Percentiles rank a stretch among this genome's conserved stretches.
phyloP scores from a whole-genome alignment of 176 grass and related monocot species.

The Phyllostachys edulis region DNA sequence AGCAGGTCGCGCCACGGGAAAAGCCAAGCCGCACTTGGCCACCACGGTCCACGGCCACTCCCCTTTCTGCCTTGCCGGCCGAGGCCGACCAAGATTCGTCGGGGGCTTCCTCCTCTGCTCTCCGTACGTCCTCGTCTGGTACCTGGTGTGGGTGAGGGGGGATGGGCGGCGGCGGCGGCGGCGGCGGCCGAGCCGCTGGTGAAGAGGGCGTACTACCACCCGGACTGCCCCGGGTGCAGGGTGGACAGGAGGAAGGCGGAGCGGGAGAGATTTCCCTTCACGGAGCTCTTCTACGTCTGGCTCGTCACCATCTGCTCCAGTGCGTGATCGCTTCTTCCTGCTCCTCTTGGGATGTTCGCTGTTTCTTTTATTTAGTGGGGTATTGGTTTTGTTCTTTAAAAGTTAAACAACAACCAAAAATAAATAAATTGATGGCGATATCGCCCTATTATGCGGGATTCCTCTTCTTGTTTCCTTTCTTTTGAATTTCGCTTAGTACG shows the following conservation, averaged over 20 bases:
- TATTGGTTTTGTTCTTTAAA: not conserved
- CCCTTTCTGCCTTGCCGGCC: too few species aligned
- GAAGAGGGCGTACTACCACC: constrained; percentile 28
- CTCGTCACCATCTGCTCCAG: constrained; percentile 51
- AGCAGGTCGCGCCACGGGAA: too few species aligned
- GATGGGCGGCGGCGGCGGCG: constrained; percentile 10
- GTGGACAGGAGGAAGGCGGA: constrained; percentile 41
- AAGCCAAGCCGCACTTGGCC: too few species aligned
- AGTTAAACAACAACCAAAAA: not conserved
- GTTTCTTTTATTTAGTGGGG: not conserved
- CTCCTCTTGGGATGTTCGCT: not conserved
- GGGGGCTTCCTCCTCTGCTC: too few species aligned
- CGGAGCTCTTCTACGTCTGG: constrained; percentile 53
- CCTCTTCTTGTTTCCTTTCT: not conserved
- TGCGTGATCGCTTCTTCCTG: not conserved
- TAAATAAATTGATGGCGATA: not conserved
- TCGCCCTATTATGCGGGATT: not conserved
- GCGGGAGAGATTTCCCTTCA: constrained; percentile 31
- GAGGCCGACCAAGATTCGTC: too few species aligned
- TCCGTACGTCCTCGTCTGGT: not conserved
- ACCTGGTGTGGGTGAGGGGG: not conserved
- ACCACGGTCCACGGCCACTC: too few species aligned
- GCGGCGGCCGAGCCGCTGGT: not conserved
- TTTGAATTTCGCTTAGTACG: not conserved
- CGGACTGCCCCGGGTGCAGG: constrained; percentile 48